A percentile compares a stretch with the other conserved stretches of the same genome.
Evolutionary conservation across 2,329 filamentous ascomycete species (phyloP).

Genomic region (Monilinia aucupariae): DNA sequence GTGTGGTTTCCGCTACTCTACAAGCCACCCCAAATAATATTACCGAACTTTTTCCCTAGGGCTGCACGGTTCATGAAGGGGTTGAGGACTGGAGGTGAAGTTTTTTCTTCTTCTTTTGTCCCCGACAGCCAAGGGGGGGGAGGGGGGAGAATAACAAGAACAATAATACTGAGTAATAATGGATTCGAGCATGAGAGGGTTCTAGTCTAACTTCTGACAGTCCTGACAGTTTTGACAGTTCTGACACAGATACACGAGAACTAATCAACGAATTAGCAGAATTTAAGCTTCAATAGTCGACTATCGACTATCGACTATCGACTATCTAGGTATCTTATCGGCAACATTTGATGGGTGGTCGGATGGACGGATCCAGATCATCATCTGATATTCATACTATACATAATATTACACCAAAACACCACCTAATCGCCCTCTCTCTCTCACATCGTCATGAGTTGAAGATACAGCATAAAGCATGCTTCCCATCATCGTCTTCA

Average conservation of each 20-base stretch:
- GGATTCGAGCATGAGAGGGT: neutral
- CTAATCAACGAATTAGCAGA: neutral
- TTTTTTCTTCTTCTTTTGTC: neutral
- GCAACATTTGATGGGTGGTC: neutral
- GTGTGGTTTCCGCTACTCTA: neutral
- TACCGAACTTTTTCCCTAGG: conserved; percentile 6
- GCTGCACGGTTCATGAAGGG: conserved; percentile 14
- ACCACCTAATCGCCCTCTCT: neutral
- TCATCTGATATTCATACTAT: conserved; percentile 7
- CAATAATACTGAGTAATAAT: no score
- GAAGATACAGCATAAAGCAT: neutral
- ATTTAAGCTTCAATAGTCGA: neutral
- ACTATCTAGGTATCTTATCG: neutral
- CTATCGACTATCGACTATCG: neutral
- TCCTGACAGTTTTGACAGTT: no score
- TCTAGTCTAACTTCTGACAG: no score
- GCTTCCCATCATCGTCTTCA: neutral
- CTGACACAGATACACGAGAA: neutral
- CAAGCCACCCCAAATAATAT: neutral
- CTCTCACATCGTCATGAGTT: neutral
- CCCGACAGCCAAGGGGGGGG: neutral
- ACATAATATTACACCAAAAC: neutral
- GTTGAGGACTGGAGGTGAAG: conserved; percentile 4
- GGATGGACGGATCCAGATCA: conserved; percentile 7
- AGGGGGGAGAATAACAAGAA: no score